Evolutionary conservation across 352 stramenopile species (phyloP).

Genomic region (Phytophthora boehmeriae): DNA sequence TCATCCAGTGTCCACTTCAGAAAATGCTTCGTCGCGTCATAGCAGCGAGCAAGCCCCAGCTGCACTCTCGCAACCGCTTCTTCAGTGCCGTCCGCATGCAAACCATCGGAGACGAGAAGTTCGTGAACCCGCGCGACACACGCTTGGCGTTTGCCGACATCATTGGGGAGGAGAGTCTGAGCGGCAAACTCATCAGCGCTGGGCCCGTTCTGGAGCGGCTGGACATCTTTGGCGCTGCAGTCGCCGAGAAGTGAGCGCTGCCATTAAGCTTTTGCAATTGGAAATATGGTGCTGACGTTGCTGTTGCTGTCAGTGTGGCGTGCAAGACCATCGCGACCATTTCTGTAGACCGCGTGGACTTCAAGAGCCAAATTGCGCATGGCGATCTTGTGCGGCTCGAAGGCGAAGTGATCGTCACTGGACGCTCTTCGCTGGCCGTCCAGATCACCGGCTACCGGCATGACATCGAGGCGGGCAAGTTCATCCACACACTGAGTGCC

Average conservation of each 20-base stretch:
- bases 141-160: constrained; percentile 66
- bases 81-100: constrained; percentile 38
- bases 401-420: constrained; percentile 58
- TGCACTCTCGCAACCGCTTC: constrained; percentile 23
- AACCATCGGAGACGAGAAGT: constrained; percentile 33
- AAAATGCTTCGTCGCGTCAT: neutral
- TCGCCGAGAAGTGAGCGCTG: constrained; percentile 34
- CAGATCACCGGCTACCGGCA: constrained; percentile 12
- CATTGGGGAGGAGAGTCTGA: constrained; percentile 57
- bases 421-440: constrained; percentile 52
- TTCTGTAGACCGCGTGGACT: constrained; percentile 65
- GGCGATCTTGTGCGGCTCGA: constrained; percentile 66
- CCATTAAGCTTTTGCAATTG: neutral
- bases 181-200: constrained; percentile 46
- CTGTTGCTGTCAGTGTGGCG: constrained; percentile 38
- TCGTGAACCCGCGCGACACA: constrained; percentile 57
- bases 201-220: constrained; percentile 52
- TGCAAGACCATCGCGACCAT: constrained; percentile 64
- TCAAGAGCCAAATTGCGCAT: constrained; percentile 62
- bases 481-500: neutral
- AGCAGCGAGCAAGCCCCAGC: neutral
- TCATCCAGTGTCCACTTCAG: neutral
- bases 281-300: neutral
- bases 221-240: constrained; percentile 48
- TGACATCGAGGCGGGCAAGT: neutral